These are phyloP conservation scores for Fusarium oligoseptatum DNA, from an alignment of 2,329 filamentous ascomycete genomes.

Conservation along the genomic window DNA sequence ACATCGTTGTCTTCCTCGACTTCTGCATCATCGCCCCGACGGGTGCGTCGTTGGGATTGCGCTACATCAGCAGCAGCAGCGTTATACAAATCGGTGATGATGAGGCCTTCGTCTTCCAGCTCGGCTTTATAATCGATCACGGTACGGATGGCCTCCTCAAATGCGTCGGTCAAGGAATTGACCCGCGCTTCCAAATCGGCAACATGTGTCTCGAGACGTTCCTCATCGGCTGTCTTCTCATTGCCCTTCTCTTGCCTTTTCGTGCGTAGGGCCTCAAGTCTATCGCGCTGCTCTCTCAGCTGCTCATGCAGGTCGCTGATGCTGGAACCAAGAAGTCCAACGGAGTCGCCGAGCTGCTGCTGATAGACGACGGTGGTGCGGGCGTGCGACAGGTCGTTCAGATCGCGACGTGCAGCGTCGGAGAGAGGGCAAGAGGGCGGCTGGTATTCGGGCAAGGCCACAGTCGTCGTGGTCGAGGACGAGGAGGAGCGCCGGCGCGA, in stretches of 20 bases:
- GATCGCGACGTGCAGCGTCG: conserved; percentile 52
- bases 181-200: conserved; percentile 56
- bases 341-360: conserved; percentile 60
- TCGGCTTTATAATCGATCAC: conserved; percentile 64
- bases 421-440: conserved; percentile 61
- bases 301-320: conserved; percentile 66
- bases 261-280: conserved; percentile 49
- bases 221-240: conserved; percentile 53
- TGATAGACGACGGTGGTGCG: conserved; percentile 59
- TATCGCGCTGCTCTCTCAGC: conserved; percentile 52
- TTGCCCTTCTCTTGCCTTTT: conserved; percentile 55
- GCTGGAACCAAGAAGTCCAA: conserved; percentile 58
- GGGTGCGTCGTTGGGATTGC: conserved; percentile 13
- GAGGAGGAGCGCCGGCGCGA: conserved; percentile 37
- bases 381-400: conserved; percentile 59
- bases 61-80: conserved; percentile 40
- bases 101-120: conserved; percentile 62
- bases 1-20: conserved; percentile 40
- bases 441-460: conserved; percentile 64
- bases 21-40: neutral
- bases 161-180: conserved; percentile 57
- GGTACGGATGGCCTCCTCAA: conserved; percentile 62
- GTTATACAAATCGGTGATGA: conserved; percentile 55
- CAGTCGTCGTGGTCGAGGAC: conserved; percentile 24
- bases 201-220: conserved; percentile 56